Percentiles rank a stretch among this genome's conserved stretches.
These are phyloP conservation scores for Globisporangium barbulae DNA, from an alignment of 352 stramenopile species.

Conservation along the genomic window DNA sequence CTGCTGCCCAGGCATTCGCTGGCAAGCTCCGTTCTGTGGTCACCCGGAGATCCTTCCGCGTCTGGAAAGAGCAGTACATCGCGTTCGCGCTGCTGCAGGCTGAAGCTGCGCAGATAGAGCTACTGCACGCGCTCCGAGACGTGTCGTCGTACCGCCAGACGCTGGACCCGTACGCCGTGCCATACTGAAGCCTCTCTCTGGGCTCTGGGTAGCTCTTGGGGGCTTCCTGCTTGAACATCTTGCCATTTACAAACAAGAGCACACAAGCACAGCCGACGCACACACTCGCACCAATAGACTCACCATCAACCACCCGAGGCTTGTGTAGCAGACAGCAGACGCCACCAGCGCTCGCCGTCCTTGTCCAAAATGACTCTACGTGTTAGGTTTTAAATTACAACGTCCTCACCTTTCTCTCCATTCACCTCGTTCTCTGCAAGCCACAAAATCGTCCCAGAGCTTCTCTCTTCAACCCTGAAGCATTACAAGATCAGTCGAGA, in stretches of 20 bases:
- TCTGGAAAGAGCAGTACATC: conserved; percentile 57
- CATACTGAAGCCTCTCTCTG: conserved; percentile 8
- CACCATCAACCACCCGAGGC: neutral
- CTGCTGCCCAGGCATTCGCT: conserved; percentile 19
- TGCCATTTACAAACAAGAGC: neutral
- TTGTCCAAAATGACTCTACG: conserved; percentile 9
- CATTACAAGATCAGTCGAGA: neutral
- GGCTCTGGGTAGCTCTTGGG: neutral
- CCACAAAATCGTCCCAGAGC: neutral
- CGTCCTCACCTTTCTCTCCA: neutral
- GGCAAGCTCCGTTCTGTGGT: conserved; percentile 22
- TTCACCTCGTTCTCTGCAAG: neutral
- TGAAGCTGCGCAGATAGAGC: conserved; percentile 36
- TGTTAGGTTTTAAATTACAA: conserved; percentile 13
- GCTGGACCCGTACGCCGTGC: conserved; percentile 25
- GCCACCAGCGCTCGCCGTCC: neutral
- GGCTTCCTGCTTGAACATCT: neutral
- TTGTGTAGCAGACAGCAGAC: neutral
- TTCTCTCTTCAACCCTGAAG: neutral
- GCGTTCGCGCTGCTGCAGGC: conserved; percentile 35
- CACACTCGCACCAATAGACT: neutral
- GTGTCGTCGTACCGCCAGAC: conserved; percentile 35
- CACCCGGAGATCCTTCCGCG: conserved; percentile 29
- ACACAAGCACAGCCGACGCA: neutral
- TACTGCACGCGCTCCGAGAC: conserved; percentile 39